A percentile compares a stretch with the other conserved stretches of the same genome.
These are phyloP conservation scores for Sclerotinia subarctica DNA, from an alignment of 2,329 filamentous ascomycete species.

Conservation along the genomic window DNA sequence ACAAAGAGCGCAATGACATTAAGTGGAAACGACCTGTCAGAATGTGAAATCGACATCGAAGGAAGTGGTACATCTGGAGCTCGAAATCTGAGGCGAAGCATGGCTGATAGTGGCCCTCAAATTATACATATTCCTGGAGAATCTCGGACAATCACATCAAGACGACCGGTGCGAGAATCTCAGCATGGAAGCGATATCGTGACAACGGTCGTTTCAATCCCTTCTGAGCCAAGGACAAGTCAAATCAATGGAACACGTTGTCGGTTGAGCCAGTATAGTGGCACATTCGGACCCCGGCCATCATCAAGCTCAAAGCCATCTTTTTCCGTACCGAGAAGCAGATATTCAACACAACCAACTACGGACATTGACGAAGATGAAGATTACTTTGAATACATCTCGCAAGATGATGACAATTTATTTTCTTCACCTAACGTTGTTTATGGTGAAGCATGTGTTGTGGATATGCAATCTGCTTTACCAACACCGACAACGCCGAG, in stretches of 20 bases:
- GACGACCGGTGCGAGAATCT: not conserved
- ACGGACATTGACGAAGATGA: slow-evolving; percentile 20
- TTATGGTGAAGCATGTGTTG: slow-evolving; percentile 35
- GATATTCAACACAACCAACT: slow-evolving; percentile 4
- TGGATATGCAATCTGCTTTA: slow-evolving; percentile 32
- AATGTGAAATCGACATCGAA: not conserved
- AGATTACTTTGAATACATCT: slow-evolving; percentile 22
- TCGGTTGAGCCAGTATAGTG: slow-evolving; percentile 8
- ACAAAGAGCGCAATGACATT: slow-evolving; percentile 1
- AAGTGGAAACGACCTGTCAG: not conserved
- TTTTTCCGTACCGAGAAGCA: slow-evolving; percentile 6
- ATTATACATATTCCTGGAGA: slow-evolving; percentile 8
- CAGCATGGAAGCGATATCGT: slow-evolving; percentile 25
- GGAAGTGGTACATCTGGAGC: not conserved
- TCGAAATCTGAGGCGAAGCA: not conserved
- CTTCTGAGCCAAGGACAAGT: slow-evolving; percentile 7
- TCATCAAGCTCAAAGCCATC: not conserved
- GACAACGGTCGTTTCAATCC: slow-evolving; percentile 27
- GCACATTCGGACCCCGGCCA: slow-evolving; percentile 19
- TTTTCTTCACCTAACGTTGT: slow-evolving; percentile 27
- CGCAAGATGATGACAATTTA: slow-evolving; percentile 18
- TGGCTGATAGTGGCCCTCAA: slow-evolving; percentile 1
- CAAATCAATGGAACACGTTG: not conserved
- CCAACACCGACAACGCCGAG: slow-evolving; percentile 21
- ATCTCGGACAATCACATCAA: slow-evolving; percentile 3